A percentile compares a stretch with the other conserved stretches of the same genome.
Conservation (phyloP, 148 eudicot genomes). For the Nyssa sinensis region DNA sequence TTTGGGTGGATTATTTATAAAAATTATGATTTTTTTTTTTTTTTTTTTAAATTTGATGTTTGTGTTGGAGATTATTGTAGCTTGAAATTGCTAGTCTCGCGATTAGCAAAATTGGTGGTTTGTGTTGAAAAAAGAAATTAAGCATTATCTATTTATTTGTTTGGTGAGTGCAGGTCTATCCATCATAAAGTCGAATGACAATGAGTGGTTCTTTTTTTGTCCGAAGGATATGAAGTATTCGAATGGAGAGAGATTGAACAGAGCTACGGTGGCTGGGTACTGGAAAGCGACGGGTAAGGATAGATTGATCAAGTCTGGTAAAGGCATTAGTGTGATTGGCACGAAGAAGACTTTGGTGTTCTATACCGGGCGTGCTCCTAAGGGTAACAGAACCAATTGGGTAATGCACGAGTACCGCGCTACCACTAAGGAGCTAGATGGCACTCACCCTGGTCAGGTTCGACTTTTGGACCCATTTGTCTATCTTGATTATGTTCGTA, state of each 20-base stretch:
- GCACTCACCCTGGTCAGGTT: slow-evolving; percentile 92
- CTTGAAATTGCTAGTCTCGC: background rate
- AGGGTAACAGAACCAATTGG: slow-evolving; percentile 81
- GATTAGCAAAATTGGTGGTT: background rate
- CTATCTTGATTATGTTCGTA: background rate
- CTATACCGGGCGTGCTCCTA: slow-evolving; percentile 90
- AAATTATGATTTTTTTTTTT: too few species aligned
- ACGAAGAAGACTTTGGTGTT: slow-evolving; percentile 93
- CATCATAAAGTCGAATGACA: slow-evolving; percentile 55
- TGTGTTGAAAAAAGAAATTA: background rate
- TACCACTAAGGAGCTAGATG: slow-evolving; percentile 70
- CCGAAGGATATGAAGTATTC: slow-evolving; percentile 92
- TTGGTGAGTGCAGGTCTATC: slow-evolving; percentile 60
- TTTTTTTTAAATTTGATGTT: too few species aligned
- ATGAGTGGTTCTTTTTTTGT: slow-evolving; percentile 94
- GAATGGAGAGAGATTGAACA: slow-evolving; percentile 78
- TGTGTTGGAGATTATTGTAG: background rate
- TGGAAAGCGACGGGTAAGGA: slow-evolving; percentile 99
- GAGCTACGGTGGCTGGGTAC: slow-evolving; percentile 83
- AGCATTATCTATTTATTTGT: background rate
- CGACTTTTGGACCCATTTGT: background rate
- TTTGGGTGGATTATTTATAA: too few species aligned
- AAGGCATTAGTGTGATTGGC: slow-evolving; percentile 56
- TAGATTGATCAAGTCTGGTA: slow-evolving; percentile 53
- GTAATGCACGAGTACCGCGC: slow-evolving; percentile 95